Base-by-base conservation (phyloP, 2,329 filamentous ascomycete species). In the Cercospora zeae-maydis region DNA sequence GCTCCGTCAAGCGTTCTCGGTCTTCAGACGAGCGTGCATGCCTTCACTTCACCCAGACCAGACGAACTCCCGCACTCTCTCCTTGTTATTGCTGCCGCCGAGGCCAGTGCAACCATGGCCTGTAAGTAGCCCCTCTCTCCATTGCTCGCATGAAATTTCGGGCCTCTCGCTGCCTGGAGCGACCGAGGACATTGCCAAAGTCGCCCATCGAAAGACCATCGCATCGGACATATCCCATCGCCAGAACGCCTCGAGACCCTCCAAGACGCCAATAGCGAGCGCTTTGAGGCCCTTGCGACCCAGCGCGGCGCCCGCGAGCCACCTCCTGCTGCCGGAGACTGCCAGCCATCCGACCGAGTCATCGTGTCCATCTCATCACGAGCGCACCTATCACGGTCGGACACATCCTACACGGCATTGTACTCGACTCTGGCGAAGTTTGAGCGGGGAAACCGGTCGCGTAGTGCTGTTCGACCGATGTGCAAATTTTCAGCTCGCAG, bases 51-150 rank as follows among this genome's bases (percentile, higher is more conserved):
- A 49, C 57, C n/a, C 59, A 33, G 42, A 53, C 36, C 63, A 62
- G 65, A 64, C 42, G 42, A 57, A 59, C 64, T 30, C 42, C 61
- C 51, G 42, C 49, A 58, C 55, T 51, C 49, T 56, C 60, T 59
- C 49, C 53, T 51, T 56, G 47, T 59, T 59, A 47, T 58, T 64
- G 56, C 56, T 63, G 61, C 65, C 62, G 54, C 66, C 68, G 70
- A 67, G 67, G 67, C 67, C 69, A 66, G 30, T 53, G 78, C 76
- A 77, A 78, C 75, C 78, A 86, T 86, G 83, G 82, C 84, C 79
- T 82, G 84, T 86, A 77, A 83, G 83, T 85, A 71, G 70, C 67
- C 70, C 72, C 49, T 71, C 72, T 49, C 71, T 73, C 77, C 70
- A 72, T 72, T 68, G 70, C 72, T 67, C 70, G 66, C 71, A 72